phyloP scores from a whole-genome alignment of 1,139 yeast genomes.

The Scheffersomyces parashehatae region DNA sequence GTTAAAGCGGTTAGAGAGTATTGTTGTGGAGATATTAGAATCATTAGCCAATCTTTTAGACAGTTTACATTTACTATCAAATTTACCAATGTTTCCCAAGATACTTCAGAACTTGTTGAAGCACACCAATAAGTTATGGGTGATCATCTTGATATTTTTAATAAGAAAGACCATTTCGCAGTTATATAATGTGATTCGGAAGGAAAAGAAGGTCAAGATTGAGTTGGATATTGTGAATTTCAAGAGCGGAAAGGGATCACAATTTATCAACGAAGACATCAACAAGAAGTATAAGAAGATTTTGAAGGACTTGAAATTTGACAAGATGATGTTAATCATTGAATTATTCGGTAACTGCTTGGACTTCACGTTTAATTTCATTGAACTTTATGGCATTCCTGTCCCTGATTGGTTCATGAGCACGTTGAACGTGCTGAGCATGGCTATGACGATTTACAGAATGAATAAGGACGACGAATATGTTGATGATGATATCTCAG shows the following conservation, averaged over 20 bases:
- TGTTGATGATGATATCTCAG: constrained; percentile 47
- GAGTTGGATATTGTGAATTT: constrained; percentile 37
- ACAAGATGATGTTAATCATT: constrained; percentile 43
- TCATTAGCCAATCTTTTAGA: constrained; percentile 42
- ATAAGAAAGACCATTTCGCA: constrained; percentile 47
- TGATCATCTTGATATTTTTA: constrained; percentile 42
- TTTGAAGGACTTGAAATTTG: constrained; percentile 45
- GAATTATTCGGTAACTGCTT: constrained; percentile 47
- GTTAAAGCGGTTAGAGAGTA: constrained; percentile 32
- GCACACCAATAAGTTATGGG: constrained; percentile 50
- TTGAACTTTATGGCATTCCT: constrained; percentile 38
- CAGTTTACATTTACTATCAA: constrained; percentile 45
- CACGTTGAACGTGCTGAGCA: constrained; percentile 43
- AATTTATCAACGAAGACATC: constrained; percentile 28
- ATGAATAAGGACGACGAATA: constrained; percentile 55
- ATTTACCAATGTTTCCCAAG: constrained; percentile 45
- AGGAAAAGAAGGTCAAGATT: constrained; percentile 38
- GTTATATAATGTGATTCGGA: constrained; percentile 40
- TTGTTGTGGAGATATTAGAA: constrained; percentile 35
- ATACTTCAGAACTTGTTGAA: constrained; percentile 31
- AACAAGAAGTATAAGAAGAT: constrained; percentile 41
- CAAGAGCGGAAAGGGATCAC: constrained; percentile 18
- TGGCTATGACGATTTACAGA: constrained; percentile 52
- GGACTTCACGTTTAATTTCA: constrained; percentile 43
- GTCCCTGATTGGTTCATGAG: constrained; percentile 50